Conservation (phyloP, 768 basidiomycete species). For the Gloeophyllum trabeum region DNA sequence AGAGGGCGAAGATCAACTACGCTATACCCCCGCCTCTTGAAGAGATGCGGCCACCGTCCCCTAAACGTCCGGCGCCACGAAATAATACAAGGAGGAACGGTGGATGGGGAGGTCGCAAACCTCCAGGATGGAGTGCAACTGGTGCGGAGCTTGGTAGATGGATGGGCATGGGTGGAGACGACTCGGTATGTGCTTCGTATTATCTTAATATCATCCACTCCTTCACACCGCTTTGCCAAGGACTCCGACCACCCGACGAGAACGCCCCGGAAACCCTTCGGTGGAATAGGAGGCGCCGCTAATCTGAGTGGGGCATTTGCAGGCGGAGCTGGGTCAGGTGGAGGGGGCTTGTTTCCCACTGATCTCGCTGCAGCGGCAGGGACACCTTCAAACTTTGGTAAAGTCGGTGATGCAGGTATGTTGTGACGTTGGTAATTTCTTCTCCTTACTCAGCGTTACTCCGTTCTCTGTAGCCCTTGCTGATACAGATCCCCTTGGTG, state of each 20-base stretch:
- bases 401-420: slow-evolving; percentile 68
- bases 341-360: slow-evolving; percentile 46
- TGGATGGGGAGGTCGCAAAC: slow-evolving; percentile 24
- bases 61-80: slow-evolving; percentile 16
- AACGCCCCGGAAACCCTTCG: slow-evolving; percentile 60
- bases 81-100: slow-evolving; percentile 17
- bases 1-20: slow-evolving; percentile 62
- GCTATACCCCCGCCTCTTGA: slow-evolving; percentile 76
- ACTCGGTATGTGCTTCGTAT: slow-evolving; percentile 33
- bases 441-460: too few species aligned
- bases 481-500: slow-evolving; percentile 91
- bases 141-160: slow-evolving; percentile 70
- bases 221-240: slow-evolving; percentile 17
- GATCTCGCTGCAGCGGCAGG: slow-evolving; percentile 60
- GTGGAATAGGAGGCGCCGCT: slow-evolving; percentile 18
- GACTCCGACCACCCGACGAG: slow-evolving; percentile 65
- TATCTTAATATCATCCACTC: slow-evolving; percentile 1
- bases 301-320: slow-evolving; percentile 39
- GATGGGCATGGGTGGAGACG: slow-evolving; percentile 64
- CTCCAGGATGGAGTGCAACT: slow-evolving; percentile 67
- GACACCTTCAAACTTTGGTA: slow-evolving; percentile 79
- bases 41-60: slow-evolving; percentile 42
- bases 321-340: slow-evolving; percentile 32
- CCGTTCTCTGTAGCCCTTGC: slow-evolving; percentile 53
- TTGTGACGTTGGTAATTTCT: slow-evolving; percentile 2